Evolutionary conservation across 345 rosid species (phyloP).

Genomic region (Rhodamnia rubescens): DNA sequence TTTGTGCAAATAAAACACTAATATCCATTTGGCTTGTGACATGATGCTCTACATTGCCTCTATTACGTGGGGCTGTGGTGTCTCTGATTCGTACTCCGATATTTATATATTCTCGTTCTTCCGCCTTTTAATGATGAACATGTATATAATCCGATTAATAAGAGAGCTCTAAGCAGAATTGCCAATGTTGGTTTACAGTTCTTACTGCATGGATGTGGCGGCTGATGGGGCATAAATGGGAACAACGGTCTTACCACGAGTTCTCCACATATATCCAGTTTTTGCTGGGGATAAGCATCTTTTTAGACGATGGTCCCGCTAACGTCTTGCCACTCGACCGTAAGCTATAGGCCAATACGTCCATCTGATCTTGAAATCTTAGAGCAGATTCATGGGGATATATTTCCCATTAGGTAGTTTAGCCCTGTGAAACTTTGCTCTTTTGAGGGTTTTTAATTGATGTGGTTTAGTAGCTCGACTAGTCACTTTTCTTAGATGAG

Average conservation of each 20-base stretch:
- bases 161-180: neutral
- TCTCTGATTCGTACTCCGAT: neutral
- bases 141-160: neutral
- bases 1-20: neutral
- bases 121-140: neutral
- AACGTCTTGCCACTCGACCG: slow-evolving; percentile 35
- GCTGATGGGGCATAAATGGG: neutral
- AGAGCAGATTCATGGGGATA: slow-evolving; percentile 60
- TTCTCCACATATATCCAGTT: neutral
- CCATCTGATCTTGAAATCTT: slow-evolving; percentile 68
- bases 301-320: slow-evolving; percentile 31
- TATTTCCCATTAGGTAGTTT: slow-evolving; percentile 76
- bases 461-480: neutral
- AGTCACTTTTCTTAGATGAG: neutral
- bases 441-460: neutral
- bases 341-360: slow-evolving; percentile 57
- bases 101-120: neutral
- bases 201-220: neutral
- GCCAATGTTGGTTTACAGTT: neutral
- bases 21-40: neutral
- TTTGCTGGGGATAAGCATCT: neutral
- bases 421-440: neutral
- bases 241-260: neutral
- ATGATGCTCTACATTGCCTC: neutral
- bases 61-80: neutral